Evolutionary conservation across 768 basidiomycete genomes (phyloP), one percentile per base, ranked within the genome.

Genomic region (Collybiopsis luxurians): DNA sequence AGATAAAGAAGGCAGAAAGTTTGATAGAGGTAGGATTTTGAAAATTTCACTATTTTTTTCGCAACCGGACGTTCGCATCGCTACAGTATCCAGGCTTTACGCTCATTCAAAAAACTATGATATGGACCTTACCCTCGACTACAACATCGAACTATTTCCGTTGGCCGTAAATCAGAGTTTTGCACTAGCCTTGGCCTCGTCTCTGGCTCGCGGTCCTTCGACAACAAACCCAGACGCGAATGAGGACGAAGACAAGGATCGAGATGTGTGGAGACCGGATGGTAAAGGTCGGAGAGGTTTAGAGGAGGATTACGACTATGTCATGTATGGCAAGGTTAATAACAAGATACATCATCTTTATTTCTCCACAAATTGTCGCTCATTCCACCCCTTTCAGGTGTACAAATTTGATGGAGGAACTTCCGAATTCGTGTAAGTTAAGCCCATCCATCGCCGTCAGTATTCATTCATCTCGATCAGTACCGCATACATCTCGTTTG

Each of bases 261-360:
- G 86, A 55, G 80, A 90, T 66, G 82, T 88, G 17, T 94, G 92
- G 92, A 75, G 92, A 66, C 92, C 92, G 50, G 91, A 92, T 66
- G 87, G 87, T 36, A 94, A 87, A 72, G 92, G 83, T 13, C 81
- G 79, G 62, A 79, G 82, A 67, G 95, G 87, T 11, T 69, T 99
- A 26, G 96, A 98, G 61, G 90, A 94, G 57, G 95, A 98, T 62
- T 99, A 94, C 66, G 95, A 98, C 67, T 99, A 98, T 77, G 96
- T 99, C 62, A 98, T 98, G 95, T 95, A 92, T 69, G 96, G 96
- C 30, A 98, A 95, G 86, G 94, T 95, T 61, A 57, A 79, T 64
- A 38, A 28, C 9, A 31, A 19, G 2, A 23, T 30, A 6, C 30
- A 21, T 43, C 47, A 26, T 4, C 23, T 38, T 34, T 42, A 34